Evolutionary conservation across 2,329 filamentous ascomycete species (phyloP), one percentile per base, ranked within the genome.

Genomic region (Trichoderma koningii): DNA sequence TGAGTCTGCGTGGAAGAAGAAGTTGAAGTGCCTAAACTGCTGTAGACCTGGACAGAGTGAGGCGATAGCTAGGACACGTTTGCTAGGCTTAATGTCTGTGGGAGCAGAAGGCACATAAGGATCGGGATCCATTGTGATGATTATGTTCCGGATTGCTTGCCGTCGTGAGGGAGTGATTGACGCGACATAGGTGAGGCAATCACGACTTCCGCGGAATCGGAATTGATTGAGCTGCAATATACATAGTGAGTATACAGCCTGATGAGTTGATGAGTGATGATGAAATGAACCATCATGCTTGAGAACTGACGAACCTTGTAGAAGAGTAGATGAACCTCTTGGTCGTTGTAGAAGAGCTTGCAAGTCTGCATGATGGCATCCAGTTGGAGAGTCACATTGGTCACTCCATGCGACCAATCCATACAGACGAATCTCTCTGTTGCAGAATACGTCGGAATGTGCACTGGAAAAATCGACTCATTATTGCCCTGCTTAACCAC

Each of bases 331-430:
- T 21, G 3, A n/a, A 15, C n/a, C 4, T 55, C 50, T 3, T 63
- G 60, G 9, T 63, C 60, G 2, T 45, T n/a, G 1, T 44, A 63
- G 19, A 63, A 63, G 9, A 63, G 60, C 1, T 51, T 50, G 19
- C 60, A 63, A 44, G 60, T 63, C 23, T 28, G 12, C 10, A 48
- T 0, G 2, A 63, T 7, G 4, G 50, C 28, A 26, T 45, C 5
- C 1, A 63, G 53, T 9, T 1, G 23, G 19, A 23, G 5, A 0
- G 23, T 44, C 1, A 6, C 47, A 2, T 41, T 21, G 2, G 9
- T 0, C 9, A 10, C 3, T 34, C 10, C 7, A 9, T 34, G n/a
- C n/a, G n/a, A n/a, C 30, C 30, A 34, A 9, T 10, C 41, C 14
- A n/a, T 0, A 7, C 28, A 38, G 41, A 41, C 19, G 44, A 63